A percentile compares a stretch with the other conserved stretches of the same genome.
These are phyloP conservation scores for Hydrangea macrophylla DNA, from an alignment of 148 eudicot species.

Conservation along the genomic window DNA sequence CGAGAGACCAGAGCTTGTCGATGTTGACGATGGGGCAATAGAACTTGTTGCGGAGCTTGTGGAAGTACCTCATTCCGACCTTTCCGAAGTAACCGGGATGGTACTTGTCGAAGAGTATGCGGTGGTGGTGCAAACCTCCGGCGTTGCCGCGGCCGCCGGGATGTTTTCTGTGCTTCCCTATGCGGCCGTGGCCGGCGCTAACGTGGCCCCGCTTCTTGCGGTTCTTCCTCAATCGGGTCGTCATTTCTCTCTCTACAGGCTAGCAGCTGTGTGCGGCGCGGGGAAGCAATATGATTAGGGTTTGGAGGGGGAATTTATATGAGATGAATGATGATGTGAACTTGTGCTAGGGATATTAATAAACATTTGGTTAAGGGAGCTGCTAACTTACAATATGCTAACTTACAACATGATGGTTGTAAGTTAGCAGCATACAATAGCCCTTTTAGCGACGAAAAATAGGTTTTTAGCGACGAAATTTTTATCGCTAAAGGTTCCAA, in stretches of 20 bases:
- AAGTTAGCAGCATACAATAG: no score
- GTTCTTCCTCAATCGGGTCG: background rate
- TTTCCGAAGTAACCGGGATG: background rate
- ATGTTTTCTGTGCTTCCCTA: background rate
- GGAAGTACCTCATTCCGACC: background rate
- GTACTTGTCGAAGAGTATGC: background rate
- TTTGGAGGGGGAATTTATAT: no score
- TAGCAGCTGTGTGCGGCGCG: no score
- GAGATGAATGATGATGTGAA: no score
- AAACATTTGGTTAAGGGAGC: no score
- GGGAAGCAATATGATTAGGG: no score
- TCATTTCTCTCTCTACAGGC: background rate
- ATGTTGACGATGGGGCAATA: background rate
- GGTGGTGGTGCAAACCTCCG: background rate
- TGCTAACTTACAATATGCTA: no score
- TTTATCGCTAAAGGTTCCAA: no score
- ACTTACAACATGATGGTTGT: no score
- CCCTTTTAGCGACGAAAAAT: no score
- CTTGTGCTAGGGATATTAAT: no score
- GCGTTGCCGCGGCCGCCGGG: background rate
- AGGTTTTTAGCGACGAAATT: no score
- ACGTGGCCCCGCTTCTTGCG: background rate
- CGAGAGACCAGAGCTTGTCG: background rate
- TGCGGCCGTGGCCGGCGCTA: background rate
- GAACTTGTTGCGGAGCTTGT: background rate